Percentiles rank a stretch among this genome's conserved stretches.
Evolutionary conservation across 208 protist species (phyloP).

Genomic region (Leishmania aethiopica): DNA sequence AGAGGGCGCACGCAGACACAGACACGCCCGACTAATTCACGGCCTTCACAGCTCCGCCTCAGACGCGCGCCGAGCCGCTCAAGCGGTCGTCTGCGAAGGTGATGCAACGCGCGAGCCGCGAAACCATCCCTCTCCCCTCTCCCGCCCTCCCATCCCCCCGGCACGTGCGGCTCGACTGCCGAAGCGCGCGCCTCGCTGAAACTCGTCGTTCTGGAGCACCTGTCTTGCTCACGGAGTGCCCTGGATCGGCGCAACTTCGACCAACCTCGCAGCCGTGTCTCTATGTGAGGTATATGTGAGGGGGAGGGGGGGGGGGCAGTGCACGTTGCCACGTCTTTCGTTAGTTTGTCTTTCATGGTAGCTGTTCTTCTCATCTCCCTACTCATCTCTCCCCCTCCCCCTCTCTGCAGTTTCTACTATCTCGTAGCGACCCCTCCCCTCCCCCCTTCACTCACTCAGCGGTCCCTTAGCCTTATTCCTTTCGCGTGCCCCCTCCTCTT

Average conservation of each 20-base stretch:
- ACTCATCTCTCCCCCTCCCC: neutral
- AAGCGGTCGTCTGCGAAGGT: neutral
- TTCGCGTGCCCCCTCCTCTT: neutral
- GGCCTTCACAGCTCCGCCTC: neutral
- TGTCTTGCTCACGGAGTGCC: neutral
- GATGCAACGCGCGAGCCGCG: neutral
- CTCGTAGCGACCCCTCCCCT: neutral
- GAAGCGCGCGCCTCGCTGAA: neutral
- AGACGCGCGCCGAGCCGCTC: neutral
- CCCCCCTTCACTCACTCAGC: neutral
- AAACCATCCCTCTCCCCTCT: neutral
- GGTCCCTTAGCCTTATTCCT: neutral
- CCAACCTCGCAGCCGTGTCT: neutral
- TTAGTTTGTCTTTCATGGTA: neutral
- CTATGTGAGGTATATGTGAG: too few relatives aligned
- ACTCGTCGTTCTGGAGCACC: neutral
- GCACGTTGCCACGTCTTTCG: neutral
- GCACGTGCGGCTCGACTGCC: neutral
- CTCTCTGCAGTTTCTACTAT: neutral
- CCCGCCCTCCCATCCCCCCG: slow-evolving; percentile 1
- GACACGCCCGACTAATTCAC: neutral
- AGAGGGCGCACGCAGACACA: neutral
- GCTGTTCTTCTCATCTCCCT: neutral
- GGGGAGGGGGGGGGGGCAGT: neutral
- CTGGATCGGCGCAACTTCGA: neutral